A percentile compares a stretch with the other conserved stretches of the same genome.
Conservation (phyloP, 805 yeast genomes). For the Blastobotrys chiropterorum region DNA sequence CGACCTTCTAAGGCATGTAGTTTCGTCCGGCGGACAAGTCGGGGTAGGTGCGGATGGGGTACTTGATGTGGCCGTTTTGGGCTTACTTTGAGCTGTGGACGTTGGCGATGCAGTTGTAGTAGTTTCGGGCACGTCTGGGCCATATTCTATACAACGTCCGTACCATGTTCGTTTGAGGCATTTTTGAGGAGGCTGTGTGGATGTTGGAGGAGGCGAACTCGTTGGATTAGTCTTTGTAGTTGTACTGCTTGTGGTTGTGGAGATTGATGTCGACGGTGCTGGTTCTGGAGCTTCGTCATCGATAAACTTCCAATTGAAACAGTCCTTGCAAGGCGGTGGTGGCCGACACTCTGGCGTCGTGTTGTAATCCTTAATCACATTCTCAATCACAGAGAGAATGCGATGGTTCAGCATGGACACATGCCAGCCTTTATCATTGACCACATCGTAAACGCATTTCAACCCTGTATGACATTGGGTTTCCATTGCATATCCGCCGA, state of each 20-base stretch:
- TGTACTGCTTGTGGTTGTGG: slow-evolving; percentile 8
- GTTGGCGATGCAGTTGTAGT: slow-evolving; percentile 2
- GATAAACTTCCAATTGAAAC: slow-evolving; percentile 81
- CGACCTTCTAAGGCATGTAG: slow-evolving; percentile 1
- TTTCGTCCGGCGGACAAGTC: background rate
- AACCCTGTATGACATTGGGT: slow-evolving; percentile 89
- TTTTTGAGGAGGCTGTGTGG: slow-evolving; percentile 34
- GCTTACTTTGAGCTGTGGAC: background rate
- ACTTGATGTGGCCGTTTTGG: background rate
- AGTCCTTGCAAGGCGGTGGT: slow-evolving; percentile 83
- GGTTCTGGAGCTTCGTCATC: slow-evolving; percentile 8
- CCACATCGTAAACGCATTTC: slow-evolving; percentile 84
- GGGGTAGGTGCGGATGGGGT: background rate
- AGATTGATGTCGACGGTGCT: background rate
- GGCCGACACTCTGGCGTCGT: slow-evolving; percentile 66
- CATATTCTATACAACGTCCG: slow-evolving; percentile 50
- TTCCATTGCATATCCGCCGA: slow-evolving; percentile 97
- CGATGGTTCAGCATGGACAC: slow-evolving; percentile 84
- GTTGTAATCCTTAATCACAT: slow-evolving; percentile 64
- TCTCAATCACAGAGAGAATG: slow-evolving; percentile 84
- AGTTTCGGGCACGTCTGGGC: background rate
- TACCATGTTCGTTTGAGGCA: slow-evolving; percentile 61
- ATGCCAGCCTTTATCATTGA: slow-evolving; percentile 84
- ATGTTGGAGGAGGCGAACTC: slow-evolving; percentile 13
- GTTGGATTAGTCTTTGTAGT: slow-evolving; percentile 9